Conservation (phyloP, 352 stramenopile genomes). For the Plasmopara viticola region DNA sequence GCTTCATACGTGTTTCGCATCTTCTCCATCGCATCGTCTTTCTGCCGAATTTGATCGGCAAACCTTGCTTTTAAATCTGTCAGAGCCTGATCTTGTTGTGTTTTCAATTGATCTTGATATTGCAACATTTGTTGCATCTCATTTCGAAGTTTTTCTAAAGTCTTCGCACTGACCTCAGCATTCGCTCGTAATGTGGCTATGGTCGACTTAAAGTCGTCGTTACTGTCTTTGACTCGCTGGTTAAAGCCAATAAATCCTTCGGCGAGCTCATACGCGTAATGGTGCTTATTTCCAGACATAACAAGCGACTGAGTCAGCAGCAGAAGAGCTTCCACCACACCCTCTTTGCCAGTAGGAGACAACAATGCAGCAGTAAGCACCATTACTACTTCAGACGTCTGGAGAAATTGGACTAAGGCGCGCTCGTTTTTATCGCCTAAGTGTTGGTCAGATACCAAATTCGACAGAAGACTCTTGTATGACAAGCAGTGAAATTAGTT, state of each 20-base stretch:
- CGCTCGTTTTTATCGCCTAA: constrained; percentile 64
- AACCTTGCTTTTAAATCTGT: constrained; percentile 52
- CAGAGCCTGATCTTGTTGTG: constrained; percentile 59
- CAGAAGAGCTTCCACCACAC: constrained; percentile 57
- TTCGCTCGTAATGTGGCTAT: constrained; percentile 47
- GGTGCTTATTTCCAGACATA: constrained; percentile 48
- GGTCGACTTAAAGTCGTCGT: constrained; percentile 49
- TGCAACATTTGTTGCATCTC: constrained; percentile 58
- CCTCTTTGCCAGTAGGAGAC: constrained; percentile 53
- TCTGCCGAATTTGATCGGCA: constrained; percentile 59
- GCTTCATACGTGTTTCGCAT: constrained; percentile 54
- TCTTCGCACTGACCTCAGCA: constrained; percentile 34
- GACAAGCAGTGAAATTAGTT: not conserved
- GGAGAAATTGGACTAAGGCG: constrained; percentile 62
- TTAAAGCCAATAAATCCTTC: constrained; percentile 56
- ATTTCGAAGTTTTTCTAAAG: constrained; percentile 45
- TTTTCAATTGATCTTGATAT: constrained; percentile 46
- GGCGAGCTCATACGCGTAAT: constrained; percentile 50
- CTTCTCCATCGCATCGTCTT: constrained; percentile 52
- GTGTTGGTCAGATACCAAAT: constrained; percentile 35
- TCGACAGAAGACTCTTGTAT: constrained; percentile 53
- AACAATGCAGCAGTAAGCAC: constrained; percentile 59
- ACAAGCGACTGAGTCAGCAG: constrained; percentile 47
- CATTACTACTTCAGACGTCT: constrained; percentile 58
- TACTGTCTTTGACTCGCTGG: constrained; percentile 44